These are phyloP conservation scores for Lecanosticta acicola DNA, from an alignment of 2,329 filamentous ascomycete species.

Conservation along the genomic window DNA sequence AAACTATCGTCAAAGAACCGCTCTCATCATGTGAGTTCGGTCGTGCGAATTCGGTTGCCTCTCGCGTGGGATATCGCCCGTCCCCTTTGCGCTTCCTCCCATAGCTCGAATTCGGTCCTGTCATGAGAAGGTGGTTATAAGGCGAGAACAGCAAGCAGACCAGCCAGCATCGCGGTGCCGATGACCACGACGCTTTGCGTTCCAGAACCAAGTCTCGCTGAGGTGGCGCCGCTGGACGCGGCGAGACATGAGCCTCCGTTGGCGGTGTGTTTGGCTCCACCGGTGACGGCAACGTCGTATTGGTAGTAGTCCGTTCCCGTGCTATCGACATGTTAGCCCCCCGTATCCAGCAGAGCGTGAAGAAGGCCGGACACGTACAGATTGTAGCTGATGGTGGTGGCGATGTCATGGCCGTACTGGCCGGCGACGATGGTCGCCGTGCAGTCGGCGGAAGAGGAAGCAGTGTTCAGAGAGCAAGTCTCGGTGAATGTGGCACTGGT, in stretches of 20 bases:
- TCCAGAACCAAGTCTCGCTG: background rate
- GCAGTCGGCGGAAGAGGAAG: constrained; percentile 15
- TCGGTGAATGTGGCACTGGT: constrained; percentile 22
- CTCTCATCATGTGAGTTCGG: too few relatives aligned
- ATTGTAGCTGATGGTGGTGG: constrained; percentile 20
- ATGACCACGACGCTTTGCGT: background rate
- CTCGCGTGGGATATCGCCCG: too few relatives aligned
- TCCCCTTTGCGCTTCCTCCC: too few relatives aligned
- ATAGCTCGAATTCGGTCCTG: too few relatives aligned
- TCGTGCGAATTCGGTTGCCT: too few relatives aligned
- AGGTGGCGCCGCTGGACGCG: constrained; percentile 6
- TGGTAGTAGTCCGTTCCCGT: constrained; percentile 19
- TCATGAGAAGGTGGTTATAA: too few relatives aligned
- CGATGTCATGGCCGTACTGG: constrained; percentile 13
- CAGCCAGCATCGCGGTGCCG: constrained; percentile 1
- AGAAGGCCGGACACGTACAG: background rate
- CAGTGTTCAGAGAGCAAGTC: constrained; percentile 16
- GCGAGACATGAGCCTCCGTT: constrained; percentile 15
- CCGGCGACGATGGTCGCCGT: constrained; percentile 16
- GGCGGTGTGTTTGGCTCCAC: constrained; percentile 15
- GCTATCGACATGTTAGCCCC: background rate
- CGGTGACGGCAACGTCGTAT: constrained; percentile 19
- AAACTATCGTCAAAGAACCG: too few relatives aligned
- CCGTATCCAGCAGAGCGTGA: background rate
- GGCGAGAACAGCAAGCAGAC: constrained; percentile 1